Evolutionary conservation across 371 early-diverging fungal species (phyloP).

Genomic region (Chytridium lagenaria): DNA sequence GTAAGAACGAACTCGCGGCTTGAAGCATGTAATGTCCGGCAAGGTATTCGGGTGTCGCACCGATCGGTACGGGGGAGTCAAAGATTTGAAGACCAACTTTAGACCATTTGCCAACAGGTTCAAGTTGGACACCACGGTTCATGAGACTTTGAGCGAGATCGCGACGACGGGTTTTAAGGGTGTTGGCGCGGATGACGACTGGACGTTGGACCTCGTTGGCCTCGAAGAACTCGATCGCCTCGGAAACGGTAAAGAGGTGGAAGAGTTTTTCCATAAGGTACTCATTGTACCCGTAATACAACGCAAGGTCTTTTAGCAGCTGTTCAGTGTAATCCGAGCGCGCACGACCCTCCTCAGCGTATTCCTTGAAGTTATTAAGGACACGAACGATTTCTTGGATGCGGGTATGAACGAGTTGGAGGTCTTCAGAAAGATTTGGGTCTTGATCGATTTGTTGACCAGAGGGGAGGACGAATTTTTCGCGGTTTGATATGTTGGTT

Average conservation of each 20-base stretch:
- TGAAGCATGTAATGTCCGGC: slow-evolving; percentile 99
- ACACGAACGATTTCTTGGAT: slow-evolving; percentile 89
- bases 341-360: slow-evolving; percentile 76
- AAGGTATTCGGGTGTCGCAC: slow-evolving; percentile 99
- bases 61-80: slow-evolving; percentile 88
- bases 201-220: slow-evolving; percentile 98
- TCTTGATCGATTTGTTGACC: slow-evolving; percentile 72
- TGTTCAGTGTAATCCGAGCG: slow-evolving; percentile 87
- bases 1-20: slow-evolving; percentile 97
- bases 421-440: slow-evolving; percentile 53
- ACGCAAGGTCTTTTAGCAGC: slow-evolving; percentile 83
- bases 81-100: slow-evolving; percentile 85
- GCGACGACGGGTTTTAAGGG: slow-evolving; percentile 91
- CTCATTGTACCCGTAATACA: slow-evolving; percentile 95
- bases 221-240: slow-evolving; percentile 97
- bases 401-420: slow-evolving; percentile 75
- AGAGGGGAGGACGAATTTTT: slow-evolving; percentile 74
- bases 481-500: slow-evolving; percentile 74
- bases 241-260: slow-evolving; percentile 87
- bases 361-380: slow-evolving; percentile 82
- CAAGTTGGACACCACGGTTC: slow-evolving; percentile 97
- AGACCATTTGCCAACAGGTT: slow-evolving; percentile 90
- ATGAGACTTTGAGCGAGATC: slow-evolving; percentile 95
- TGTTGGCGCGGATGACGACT: slow-evolving; percentile 97
- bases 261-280: slow-evolving; percentile 92